Evolutionary conservation across 768 basidiomycete genomes (phyloP).

Genomic region (Dioszegia crocea): DNA sequence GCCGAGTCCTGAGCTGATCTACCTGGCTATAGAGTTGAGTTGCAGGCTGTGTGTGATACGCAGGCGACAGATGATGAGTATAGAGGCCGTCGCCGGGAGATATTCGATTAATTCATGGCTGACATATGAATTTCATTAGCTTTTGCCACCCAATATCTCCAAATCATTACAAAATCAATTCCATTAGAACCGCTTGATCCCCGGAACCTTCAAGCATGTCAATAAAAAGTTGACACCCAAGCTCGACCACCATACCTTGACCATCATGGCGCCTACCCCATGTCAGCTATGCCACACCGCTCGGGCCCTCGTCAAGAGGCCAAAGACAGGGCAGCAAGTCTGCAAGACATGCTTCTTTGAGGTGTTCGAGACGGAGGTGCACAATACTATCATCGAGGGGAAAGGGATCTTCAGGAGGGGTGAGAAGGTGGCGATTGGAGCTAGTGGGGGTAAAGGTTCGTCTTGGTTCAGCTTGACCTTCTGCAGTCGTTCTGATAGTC

Average conservation of each 20-base stretch:
- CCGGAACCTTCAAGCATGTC: neutral
- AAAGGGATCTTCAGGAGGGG: conserved; percentile 73
- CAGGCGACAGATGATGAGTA: too few relatives aligned
- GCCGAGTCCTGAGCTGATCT: too few relatives aligned
- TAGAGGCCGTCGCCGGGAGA: too few relatives aligned
- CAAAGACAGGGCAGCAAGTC: conserved; percentile 95
- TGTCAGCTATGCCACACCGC: conserved; percentile 73
- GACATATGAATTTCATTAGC: too few relatives aligned
- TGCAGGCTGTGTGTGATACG: too few relatives aligned
- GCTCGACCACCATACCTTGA: neutral
- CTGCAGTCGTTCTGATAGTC: too few relatives aligned
- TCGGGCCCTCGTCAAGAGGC: conserved; percentile 83
- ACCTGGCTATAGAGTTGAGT: too few relatives aligned
- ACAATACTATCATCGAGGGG: conserved; percentile 84
- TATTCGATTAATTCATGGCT: too few relatives aligned
- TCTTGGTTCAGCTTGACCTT: neutral
- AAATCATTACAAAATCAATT: neutral
- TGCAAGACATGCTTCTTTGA: conserved; percentile 86
- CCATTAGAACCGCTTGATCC: neutral
- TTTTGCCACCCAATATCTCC: too few relatives aligned
- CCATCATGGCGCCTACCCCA: conserved; percentile 63
- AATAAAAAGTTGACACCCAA: neutral
- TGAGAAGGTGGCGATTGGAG: conserved; percentile 93
- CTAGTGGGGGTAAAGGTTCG: conserved; percentile 94
- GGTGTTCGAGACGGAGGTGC: conserved; percentile 97